Conservation (phyloP, 2,329 filamentous ascomycete species). For the Calonectria ilicicola region DNA sequence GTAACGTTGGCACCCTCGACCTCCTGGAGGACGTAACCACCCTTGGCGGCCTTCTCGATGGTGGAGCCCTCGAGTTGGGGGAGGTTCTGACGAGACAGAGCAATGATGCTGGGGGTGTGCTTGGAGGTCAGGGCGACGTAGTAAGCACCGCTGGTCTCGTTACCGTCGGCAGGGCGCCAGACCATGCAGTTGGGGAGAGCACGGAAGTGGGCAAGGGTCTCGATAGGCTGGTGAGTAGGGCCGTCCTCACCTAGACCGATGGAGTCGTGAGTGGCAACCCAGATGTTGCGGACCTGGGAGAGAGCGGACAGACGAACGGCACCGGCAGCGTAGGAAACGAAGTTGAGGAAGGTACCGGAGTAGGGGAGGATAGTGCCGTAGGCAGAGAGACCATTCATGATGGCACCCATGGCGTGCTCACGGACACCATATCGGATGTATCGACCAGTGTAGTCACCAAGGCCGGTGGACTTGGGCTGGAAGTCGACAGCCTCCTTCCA, state of each 20-base stretch:
- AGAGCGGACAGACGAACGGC: constrained; percentile 94
- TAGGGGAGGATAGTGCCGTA: constrained; percentile 97
- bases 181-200: constrained; percentile 99
- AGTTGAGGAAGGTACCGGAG: constrained; percentile 98
- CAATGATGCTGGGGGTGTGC: constrained; percentile 91
- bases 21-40: constrained; percentile 92
- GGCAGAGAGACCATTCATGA: constrained; percentile 94
- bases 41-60: constrained; percentile 91
- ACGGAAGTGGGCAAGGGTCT: constrained; percentile 98
- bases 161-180: constrained; percentile 98
- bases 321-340: constrained; percentile 97
- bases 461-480: constrained; percentile 87
- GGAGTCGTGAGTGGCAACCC: constrained; percentile 98
- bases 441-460: constrained; percentile 91
- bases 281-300: constrained; percentile 91
- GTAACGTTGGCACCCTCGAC: constrained; percentile 87
- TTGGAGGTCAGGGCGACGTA: constrained; percentile 93
- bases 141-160: constrained; percentile 98
- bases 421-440: constrained; percentile 95
- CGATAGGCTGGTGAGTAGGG: constrained; percentile 98
- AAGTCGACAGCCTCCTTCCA: constrained; percentile 99
- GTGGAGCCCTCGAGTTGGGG: constrained; percentile 96
- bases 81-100: constrained; percentile 97
- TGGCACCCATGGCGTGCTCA: constrained; percentile 91
- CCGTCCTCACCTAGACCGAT: constrained; percentile 99